Percentiles rank a stretch among this genome's conserved stretches.
Conservation (phyloP, 164 flowering plant genomes). For the Tinospora cordifolia region DNA sequence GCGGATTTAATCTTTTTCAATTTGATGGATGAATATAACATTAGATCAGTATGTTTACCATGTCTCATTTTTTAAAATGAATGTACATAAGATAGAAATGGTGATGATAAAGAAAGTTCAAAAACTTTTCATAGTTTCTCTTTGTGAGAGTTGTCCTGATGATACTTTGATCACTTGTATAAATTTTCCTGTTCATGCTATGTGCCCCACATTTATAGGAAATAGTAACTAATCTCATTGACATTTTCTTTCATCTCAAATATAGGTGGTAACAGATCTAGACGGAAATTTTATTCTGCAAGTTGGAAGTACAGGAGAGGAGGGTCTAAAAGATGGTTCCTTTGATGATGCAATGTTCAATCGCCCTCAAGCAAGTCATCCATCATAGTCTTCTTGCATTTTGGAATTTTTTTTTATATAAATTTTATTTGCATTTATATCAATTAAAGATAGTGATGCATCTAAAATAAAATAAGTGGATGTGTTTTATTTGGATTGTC, state of each 20-base stretch:
- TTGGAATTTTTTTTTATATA: neutral
- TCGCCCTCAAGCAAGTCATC: slow-evolving; percentile 67
- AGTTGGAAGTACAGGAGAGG: slow-evolving; percentile 88
- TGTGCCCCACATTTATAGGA: neutral
- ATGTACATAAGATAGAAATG: too few species aligned
- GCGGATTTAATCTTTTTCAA: too few species aligned
- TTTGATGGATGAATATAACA: neutral
- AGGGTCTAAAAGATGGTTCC: slow-evolving; percentile 73
- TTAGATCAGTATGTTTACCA: too few species aligned
- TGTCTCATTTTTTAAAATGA: neutral
- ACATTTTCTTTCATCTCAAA: slow-evolving; percentile 11
- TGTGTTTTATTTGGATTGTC: slow-evolving; percentile 1
- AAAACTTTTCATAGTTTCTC: neutral
- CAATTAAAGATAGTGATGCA: neutral
- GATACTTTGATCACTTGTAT: neutral
- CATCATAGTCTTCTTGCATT: neutral
- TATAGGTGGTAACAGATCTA: slow-evolving; percentile 86
- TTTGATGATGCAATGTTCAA: slow-evolving; percentile 83
- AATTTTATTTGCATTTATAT: neutral
- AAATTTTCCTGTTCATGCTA: neutral
- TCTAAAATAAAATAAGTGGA: neutral
- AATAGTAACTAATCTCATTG: neutral
- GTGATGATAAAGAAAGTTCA: neutral
- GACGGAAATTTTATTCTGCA: slow-evolving; percentile 83
- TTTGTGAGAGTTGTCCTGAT: neutral